These are phyloP conservation scores for Maudiozyma humilis DNA, from an alignment of 1,139 yeast genomes.

Conservation along the genomic window DNA sequence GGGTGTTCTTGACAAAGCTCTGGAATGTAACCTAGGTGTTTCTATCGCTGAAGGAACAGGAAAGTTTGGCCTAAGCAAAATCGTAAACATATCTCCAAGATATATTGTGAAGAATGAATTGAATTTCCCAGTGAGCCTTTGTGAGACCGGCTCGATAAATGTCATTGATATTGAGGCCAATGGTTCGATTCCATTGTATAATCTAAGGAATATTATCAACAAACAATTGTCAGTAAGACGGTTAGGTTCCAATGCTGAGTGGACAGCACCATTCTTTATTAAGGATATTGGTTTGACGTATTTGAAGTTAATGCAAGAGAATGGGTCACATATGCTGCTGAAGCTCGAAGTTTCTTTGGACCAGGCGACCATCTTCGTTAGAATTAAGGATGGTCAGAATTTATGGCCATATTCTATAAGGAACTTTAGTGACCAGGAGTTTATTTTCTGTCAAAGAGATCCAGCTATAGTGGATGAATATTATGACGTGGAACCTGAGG, in stretches of 20 bases:
- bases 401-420: slow-evolving; percentile 91
- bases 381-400: slow-evolving; percentile 61
- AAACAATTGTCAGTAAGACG: slow-evolving; percentile 57
- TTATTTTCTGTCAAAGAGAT: slow-evolving; percentile 76
- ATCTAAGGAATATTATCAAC: slow-evolving; percentile 24
- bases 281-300: slow-evolving; percentile 77
- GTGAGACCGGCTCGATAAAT: slow-evolving; percentile 57
- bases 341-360: slow-evolving; percentile 71
- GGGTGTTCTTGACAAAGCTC: slow-evolving; percentile 47
- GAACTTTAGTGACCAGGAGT: slow-evolving; percentile 79
- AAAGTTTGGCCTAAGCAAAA: slow-evolving; percentile 65
- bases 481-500: slow-evolving; percentile 46
- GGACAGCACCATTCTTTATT: slow-evolving; percentile 86
- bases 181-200: slow-evolving; percentile 54
- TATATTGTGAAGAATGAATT: slow-evolving; percentile 63
- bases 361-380: slow-evolving; percentile 71
- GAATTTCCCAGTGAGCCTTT: slow-evolving; percentile 46
- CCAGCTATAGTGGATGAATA: slow-evolving; percentile 47
- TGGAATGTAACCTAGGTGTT: slow-evolving; percentile 71
- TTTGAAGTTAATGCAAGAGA: slow-evolving; percentile 55
- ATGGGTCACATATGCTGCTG: slow-evolving; percentile 58
- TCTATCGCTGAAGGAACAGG: slow-evolving; percentile 83
- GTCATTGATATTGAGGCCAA: slow-evolving; percentile 41
- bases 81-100: slow-evolving; percentile 75
- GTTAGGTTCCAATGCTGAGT: slow-evolving; percentile 48